Evolutionary conservation across 2,329 filamentous ascomycete species (phyloP).

Genomic region (Alternaria novae-zelandiae): DNA sequence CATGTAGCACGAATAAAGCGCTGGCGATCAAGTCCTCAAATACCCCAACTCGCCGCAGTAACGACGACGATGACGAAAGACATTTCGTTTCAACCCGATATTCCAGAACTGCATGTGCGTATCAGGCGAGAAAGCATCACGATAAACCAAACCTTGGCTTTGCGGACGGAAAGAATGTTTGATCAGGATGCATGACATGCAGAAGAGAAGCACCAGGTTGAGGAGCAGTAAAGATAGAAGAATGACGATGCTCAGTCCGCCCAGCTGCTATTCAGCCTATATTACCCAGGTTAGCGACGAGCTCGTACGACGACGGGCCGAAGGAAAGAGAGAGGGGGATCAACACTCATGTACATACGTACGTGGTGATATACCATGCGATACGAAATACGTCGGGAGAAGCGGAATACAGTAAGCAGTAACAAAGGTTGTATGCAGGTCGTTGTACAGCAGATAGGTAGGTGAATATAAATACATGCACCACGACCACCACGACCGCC

Average conservation of each 20-base stretch:
- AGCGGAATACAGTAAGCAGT: not conserved
- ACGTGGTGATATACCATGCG: not conserved
- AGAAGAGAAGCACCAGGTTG: not conserved
- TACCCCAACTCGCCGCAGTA: not conserved
- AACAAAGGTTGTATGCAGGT: not conserved
- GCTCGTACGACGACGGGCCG: not conserved
- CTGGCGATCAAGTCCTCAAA: not conserved
- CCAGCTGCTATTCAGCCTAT: not conserved
- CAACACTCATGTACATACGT: not conserved
- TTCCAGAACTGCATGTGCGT: not conserved
- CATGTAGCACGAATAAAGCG: not conserved
- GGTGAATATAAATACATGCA: not conserved
- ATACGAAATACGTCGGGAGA: not conserved
- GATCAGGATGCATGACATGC: not conserved
- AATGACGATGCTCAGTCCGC: not conserved
- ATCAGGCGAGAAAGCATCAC: not conserved
- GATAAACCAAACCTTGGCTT: not conserved
- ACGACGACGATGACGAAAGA: not conserved
- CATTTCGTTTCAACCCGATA: not conserved
- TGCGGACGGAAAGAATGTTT: not conserved
- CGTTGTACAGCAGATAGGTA: not conserved
- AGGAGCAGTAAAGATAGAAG: not conserved
- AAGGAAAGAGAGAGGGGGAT: not conserved
- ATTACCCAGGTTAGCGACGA: not conserved
- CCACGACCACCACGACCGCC: not conserved